Conservation (phyloP, 208 protist genomes). For the Acanthamoeba culbertsoni region DNA sequence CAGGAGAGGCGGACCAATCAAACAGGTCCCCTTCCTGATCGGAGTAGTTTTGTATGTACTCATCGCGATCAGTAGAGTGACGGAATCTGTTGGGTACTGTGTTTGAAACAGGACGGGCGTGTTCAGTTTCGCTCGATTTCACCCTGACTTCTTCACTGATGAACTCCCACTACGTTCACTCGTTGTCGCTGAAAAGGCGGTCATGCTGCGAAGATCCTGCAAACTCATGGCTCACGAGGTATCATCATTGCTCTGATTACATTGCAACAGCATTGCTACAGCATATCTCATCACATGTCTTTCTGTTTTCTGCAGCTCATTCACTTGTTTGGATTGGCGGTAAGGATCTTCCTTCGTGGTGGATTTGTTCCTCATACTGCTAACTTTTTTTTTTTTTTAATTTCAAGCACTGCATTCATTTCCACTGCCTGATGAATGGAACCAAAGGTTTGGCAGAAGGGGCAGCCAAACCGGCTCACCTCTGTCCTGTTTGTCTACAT, state of each 20-base stretch:
- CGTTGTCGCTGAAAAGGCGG: not conserved
- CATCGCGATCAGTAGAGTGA: not conserved
- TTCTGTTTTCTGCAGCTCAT: not conserved
- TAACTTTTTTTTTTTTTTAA: not conserved
- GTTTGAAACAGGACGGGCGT: not conserved
- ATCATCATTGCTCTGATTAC: not conserved
- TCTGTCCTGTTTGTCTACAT: not conserved
- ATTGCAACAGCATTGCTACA: not conserved
- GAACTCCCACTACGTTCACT: not conserved
- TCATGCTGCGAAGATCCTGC: not conserved
- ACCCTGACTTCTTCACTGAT: not conserved
- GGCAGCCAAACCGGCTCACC: not conserved
- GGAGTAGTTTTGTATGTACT: no score
- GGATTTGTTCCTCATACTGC: not conserved
- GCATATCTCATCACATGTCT: not conserved
- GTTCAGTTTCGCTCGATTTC: constrained; percentile 3
- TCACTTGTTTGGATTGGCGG: not conserved
- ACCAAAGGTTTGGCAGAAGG: not conserved
- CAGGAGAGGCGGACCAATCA: not conserved
- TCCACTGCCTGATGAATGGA: not conserved
- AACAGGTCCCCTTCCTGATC: not conserved
- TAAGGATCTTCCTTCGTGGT: not conserved
- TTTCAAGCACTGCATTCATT: not conserved
- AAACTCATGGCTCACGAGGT: constrained; percentile 20
- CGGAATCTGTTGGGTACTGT: not conserved